A percentile compares a stretch with the other conserved stretches of the same genome.
Conservation (phyloP, 352 stramenopile species). For the Globisporangium nunn region DNA sequence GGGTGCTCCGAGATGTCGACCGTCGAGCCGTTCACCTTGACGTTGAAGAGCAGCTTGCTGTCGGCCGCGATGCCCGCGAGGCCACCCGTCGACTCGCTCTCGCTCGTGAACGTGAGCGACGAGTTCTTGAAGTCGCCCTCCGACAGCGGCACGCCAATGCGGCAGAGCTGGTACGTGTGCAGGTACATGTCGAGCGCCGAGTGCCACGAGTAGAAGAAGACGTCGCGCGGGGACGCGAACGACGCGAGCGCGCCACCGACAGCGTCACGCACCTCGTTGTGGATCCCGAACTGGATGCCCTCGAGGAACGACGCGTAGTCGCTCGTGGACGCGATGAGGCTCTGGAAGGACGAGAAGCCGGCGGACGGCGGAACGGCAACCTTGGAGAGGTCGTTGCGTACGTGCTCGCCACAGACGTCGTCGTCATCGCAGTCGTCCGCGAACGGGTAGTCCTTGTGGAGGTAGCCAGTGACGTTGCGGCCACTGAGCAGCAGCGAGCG, state of each 20-base stretch:
- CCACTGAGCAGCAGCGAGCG: constrained; percentile 21
- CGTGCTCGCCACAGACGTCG: constrained; percentile 25
- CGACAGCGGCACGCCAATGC: constrained; percentile 38
- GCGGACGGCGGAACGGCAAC: constrained; percentile 34
- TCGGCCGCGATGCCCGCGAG: constrained; percentile 28
- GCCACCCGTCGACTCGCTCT: constrained; percentile 35
- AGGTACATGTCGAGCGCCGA: constrained; percentile 60
- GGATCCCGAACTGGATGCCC: constrained; percentile 47
- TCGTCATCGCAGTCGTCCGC: constrained; percentile 34
- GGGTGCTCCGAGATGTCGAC: constrained; percentile 54
- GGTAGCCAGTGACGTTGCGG: constrained; percentile 22
- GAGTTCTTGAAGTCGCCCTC: constrained; percentile 37
- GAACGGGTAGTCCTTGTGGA: constrained; percentile 26
- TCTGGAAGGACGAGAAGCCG: constrained; percentile 46
- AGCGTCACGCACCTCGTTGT: constrained; percentile 56
- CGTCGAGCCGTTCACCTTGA: constrained; percentile 31
- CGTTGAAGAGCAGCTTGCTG: constrained; percentile 32
- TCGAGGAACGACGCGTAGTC: constrained; percentile 58
- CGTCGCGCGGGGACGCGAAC: constrained; percentile 37
- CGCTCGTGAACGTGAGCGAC: constrained; percentile 32
- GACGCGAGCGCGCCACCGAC: constrained; percentile 51
- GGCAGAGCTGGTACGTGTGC: constrained; percentile 61
- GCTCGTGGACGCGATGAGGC: constrained; percentile 32
- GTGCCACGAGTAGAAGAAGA: constrained; percentile 72
- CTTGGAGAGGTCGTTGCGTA: constrained; percentile 36